Evolutionary conservation across 2,329 filamentous ascomycete genomes (phyloP).

Genomic region (Aureobasidium uvarum): DNA sequence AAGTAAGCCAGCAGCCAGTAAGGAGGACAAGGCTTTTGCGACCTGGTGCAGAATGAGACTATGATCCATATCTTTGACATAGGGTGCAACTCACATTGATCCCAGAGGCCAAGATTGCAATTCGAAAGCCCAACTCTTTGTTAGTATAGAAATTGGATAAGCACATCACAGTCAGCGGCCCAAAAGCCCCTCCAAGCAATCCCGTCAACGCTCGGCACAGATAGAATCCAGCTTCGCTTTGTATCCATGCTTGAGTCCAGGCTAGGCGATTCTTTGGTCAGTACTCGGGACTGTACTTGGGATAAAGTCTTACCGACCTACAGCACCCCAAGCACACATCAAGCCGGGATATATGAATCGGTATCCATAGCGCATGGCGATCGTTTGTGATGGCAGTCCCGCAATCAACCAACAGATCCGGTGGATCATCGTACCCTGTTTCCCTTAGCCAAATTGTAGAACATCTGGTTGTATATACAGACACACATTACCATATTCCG

Average conservation of each 20-base stretch:
- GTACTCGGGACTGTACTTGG: neutral
- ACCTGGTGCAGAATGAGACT: neutral
- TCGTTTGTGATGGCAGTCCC: constrained; percentile 28
- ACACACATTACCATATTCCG: constrained; percentile 28
- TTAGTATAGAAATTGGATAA: constrained; percentile 28
- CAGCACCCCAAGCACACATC: constrained; percentile 26
- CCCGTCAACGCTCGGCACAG: constrained; percentile 24
- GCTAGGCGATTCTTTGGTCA: neutral
- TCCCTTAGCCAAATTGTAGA: neutral
- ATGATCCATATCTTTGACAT: neutral
- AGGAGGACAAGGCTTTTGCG: constrained; percentile 25
- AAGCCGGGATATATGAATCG: constrained; percentile 24
- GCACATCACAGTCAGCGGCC: constrained; percentile 27
- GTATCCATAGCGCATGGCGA: constrained; percentile 27
- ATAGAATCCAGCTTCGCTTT: constrained; percentile 25
- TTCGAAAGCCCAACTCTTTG: constrained; percentile 25
- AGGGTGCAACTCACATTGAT: constrained; percentile 14
- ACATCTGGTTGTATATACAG: neutral
- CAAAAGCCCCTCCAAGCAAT: constrained; percentile 27
- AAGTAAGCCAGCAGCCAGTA: constrained; percentile 28
- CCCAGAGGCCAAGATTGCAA: constrained; percentile 24
- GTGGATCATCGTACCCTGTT: constrained; percentile 25
- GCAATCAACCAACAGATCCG: constrained; percentile 24
- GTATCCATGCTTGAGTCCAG: constrained; percentile 26
- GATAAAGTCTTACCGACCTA: constrained; percentile 15